These are phyloP conservation scores for Trypanosoma rangeli DNA, from an alignment of 208 protist species.

Conservation along the genomic window DNA sequence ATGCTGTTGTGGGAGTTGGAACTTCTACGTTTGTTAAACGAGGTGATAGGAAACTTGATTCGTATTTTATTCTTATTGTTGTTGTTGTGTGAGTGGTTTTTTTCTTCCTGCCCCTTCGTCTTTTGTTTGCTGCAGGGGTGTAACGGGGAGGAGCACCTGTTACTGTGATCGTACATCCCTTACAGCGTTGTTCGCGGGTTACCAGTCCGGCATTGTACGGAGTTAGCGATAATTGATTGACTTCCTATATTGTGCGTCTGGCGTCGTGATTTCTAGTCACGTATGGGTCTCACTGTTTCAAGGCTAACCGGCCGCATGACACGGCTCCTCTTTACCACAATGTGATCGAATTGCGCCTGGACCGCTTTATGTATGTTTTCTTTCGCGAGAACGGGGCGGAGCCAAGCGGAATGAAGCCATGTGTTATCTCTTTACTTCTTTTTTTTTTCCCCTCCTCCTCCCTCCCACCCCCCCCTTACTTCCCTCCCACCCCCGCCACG, in stretches of 20 bases:
- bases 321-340: neutral
- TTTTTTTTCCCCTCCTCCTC: too few species aligned
- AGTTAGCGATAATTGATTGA: neutral
- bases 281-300: neutral
- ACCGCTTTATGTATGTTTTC: neutral
- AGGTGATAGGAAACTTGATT: neutral
- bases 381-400: neutral
- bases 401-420: neutral
- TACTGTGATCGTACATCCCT: neutral
- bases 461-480: too few species aligned
- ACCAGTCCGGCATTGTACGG: neutral
- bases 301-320: neutral
- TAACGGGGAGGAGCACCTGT: neutral
- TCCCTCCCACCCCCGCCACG: neutral
- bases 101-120: constrained; percentile 6
- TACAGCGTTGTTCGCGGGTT: neutral
- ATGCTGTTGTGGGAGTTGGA: neutral
- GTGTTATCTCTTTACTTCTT: neutral
- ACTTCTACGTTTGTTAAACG: neutral
- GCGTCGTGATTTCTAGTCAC: neutral
- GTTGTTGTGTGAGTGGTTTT: neutral
- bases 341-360: neutral
- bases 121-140: neutral
- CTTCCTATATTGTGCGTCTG: neutral
- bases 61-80: constrained; percentile 2